Conservation (phyloP, 2,329 filamentous ascomycete genomes). For the Ophiostoma piceae region DNA sequence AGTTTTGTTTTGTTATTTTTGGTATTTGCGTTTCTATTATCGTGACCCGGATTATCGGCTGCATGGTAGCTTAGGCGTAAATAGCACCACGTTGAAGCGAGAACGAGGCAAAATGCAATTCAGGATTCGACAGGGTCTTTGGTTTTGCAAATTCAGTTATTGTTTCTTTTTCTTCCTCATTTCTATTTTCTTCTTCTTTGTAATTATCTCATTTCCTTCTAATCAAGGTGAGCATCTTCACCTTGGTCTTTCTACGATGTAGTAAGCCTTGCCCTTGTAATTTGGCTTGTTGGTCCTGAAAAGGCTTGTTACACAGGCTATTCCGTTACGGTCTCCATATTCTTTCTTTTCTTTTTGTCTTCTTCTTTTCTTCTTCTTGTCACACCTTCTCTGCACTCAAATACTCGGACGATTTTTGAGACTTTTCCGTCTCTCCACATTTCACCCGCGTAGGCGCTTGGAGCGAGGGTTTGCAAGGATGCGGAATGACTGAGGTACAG, state of each 20-base stretch:
- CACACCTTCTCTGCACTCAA: background rate
- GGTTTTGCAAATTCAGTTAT: background rate
- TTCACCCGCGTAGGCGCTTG: background rate
- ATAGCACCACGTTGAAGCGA: background rate
- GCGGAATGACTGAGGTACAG: background rate
- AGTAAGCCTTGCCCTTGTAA: background rate
- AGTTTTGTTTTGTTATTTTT: background rate
- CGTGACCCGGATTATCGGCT: background rate
- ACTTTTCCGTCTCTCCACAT: background rate
- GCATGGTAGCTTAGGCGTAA: background rate
- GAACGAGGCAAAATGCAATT: background rate
- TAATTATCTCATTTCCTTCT: background rate
- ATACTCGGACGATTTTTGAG: background rate
- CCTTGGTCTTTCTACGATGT: background rate
- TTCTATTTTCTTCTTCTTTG: background rate
- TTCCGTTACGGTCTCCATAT: background rate
- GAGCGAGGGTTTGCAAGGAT: background rate
- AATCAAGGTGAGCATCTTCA: background rate
- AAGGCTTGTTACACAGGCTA: background rate
- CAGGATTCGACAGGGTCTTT: background rate
- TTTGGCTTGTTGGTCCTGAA: background rate
- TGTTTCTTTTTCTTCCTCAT: background rate
- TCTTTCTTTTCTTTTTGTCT: background rate
- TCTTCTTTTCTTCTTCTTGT: constrained; percentile 2
- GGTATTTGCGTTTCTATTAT: background rate